Evolutionary conservation across 2,329 filamentous ascomycete genomes (phyloP).

Genomic region (Chaetothyriales sp.): DNA sequence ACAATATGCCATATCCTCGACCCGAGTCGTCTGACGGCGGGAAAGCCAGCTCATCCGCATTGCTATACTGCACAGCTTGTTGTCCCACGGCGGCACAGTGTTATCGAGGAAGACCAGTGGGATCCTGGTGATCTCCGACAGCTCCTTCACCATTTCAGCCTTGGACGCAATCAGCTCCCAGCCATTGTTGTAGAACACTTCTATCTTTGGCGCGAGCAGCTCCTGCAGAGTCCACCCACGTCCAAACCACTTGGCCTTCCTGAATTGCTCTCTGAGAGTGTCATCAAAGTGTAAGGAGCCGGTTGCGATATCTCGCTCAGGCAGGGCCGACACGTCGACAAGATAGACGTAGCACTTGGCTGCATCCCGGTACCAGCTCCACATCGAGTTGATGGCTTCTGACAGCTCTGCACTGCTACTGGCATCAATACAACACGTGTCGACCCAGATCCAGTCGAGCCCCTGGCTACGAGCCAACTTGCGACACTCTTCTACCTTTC

Average conservation of each 20-base stretch:
- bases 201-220: constrained; percentile 11
- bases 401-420: constrained; percentile 16
- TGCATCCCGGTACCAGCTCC: constrained; percentile 16
- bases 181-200: constrained; percentile 7
- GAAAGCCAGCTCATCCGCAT: constrained; percentile 30
- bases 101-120: not conserved
- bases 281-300: not conserved
- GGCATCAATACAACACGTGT: constrained; percentile 20
- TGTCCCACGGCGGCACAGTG: not conserved
- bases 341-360: constrained; percentile 6
- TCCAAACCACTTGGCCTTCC: constrained; percentile 8
- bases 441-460: constrained; percentile 12
- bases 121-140: constrained; percentile 2
- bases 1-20: constrained; percentile 33
- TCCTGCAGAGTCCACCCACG: constrained; percentile 17
- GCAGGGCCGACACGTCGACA: constrained; percentile 7
- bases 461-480: not conserved
- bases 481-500: constrained; percentile 2
- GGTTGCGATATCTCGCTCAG: not conserved
- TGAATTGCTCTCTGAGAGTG: not conserved
- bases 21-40: constrained; percentile 20
- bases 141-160: not conserved
- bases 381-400: constrained; percentile 10
- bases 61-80: constrained; percentile 17
- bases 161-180: constrained; percentile 1